Base-by-base conservation (phyloP, 192 early-diverging fungal genomes). In the Geranomyces variabilis region DNA sequence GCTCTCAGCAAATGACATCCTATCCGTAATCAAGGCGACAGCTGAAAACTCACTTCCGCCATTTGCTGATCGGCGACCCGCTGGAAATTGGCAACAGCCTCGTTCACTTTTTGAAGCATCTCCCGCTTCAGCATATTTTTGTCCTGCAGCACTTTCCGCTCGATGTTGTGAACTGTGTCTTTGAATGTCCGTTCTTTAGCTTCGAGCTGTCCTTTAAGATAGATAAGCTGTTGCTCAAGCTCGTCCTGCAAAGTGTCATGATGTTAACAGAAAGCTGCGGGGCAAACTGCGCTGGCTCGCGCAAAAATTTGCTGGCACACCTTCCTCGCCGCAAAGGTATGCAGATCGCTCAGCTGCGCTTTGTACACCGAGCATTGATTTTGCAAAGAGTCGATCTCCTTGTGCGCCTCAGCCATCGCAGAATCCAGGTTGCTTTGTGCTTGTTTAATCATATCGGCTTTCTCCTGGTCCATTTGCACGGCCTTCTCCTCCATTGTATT, bases 51-150 rank as follows among this genome's bases (percentile, higher is more conserved):
- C 66, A 73, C 78, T 66, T 88, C 86, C 0, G 86, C 86, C 83
- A 88, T 88, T 68, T 88, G 86, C 69, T 87, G 85, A 57, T 88
- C 86, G 15, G 86, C 86, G 3, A 88, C 86, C 15, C 80, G 55
- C 22, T 80, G 79, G 45, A 88, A 88, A 43, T 72, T 79, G 24
- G 83, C 77, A 3, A 88, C 86, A 6, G 85, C 85, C 57, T 86
- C 86, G 57, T 85, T 85, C 9, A 88, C 80, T 71, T 88, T 88
- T 62, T 81, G 79, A 4, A 87, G 77, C 86, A 88, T 88, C 62
- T 88, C 86, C 47, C 77, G 80, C 57, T 87, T 87, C 73, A 88
- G 80, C 58, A 68, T 49, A 48, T 77, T 82, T 83, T 86, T 88
- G 71, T 88, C 86, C 67, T 88, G 86, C 15, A 88, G 65, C 21